A percentile compares a stretch with the other conserved stretches of the same genome.
phyloP scores from a whole-genome alignment of 1,284 basidiomycete genomes.

The Pseudozyma hubeiensis region DNA sequence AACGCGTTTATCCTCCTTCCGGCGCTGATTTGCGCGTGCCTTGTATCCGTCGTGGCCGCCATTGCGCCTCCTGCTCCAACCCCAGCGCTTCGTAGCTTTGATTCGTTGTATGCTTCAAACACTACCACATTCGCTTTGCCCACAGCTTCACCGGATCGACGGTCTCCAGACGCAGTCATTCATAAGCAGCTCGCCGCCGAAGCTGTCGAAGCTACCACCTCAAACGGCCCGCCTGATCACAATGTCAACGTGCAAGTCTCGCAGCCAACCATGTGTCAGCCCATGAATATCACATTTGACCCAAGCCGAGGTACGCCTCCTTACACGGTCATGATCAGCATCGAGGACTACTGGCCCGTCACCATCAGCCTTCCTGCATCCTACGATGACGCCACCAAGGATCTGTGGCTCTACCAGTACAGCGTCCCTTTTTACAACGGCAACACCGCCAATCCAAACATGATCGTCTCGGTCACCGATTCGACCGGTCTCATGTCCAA shows the following conservation, averaged over 20 bases:
- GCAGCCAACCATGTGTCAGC: slow-evolving; percentile 47
- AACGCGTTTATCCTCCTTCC: slow-evolving; percentile 1
- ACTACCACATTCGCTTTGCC: neutral
- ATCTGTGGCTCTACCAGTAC: slow-evolving; percentile 53
- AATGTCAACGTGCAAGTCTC: slow-evolving; percentile 38
- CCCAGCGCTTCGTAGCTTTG: neutral
- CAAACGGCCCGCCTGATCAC: slow-evolving; percentile 12
- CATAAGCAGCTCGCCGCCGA: slow-evolving; percentile 22
- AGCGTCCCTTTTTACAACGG: slow-evolving; percentile 37
- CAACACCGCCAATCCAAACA: slow-evolving; percentile 34
- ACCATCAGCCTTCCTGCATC: slow-evolving; percentile 32
- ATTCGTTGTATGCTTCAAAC: neutral
- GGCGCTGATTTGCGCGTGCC: slow-evolving; percentile 7
- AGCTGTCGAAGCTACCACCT: neutral
- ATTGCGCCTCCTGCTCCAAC: slow-evolving; percentile 10
- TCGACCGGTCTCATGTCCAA: slow-evolving; percentile 54
- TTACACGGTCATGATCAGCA: slow-evolving; percentile 54
- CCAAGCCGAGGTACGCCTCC: slow-evolving; percentile 50
- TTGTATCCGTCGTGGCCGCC: slow-evolving; percentile 4
- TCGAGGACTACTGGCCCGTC: slow-evolving; percentile 51
- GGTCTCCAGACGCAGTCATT: neutral
- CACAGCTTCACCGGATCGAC: slow-evolving; percentile 3
- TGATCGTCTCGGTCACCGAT: slow-evolving; percentile 56
- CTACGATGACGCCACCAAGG: slow-evolving; percentile 49
- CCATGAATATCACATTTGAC: slow-evolving; percentile 59